Base-by-base conservation (phyloP, 2,329 filamentous ascomycete species). In the Dactylellina haptotyla region DNA sequence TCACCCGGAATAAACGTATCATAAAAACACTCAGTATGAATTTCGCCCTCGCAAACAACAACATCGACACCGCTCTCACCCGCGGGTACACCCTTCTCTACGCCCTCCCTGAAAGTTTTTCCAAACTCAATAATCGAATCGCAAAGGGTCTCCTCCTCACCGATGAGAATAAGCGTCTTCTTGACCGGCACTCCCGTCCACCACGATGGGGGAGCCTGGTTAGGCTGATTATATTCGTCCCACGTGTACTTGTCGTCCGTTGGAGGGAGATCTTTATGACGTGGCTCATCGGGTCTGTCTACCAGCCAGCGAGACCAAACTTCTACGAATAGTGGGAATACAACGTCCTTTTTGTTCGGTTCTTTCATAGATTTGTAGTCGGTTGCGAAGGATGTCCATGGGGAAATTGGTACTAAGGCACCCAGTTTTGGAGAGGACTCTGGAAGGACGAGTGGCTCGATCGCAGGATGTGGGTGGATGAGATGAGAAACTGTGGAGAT, bases 181-280 rank as follows among this genome's bases (percentile, higher is more conserved):
- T 82, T 80, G 2, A 86, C 82, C 0, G 83, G 81, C 10, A 86
- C 80, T 1, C 80, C 81, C 8, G 81, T 77, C 82, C 85, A 89
- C 87, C 87, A 89, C 1, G 82, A 81, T 2, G 80, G 62, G 1
- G 83, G 80, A 0, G 86, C 87, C 5, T 77, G 77, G 6, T 80
- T 80, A 0, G 87, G 81, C 77, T 88, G 84, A 28, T 82, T 87
- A 77, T 88, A 89, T 45, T 82, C 80, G 74, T 87, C 85, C 23
- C 61, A 59, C 8, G 54, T 72, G 59, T 66, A 64, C 6, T 78
- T 76, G 18, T 64, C 61, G 26, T 78, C 75, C 8, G 58, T 50
- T 1, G 67, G 51, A 14, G 67, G 59, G 1, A 72, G 45, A 14
- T 63, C 54, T 28, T 57, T 32, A 20, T 64, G 59, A 16, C 67